phyloP scores from a whole-genome alignment of 1,284 basidiomycete genomes.

The Spongispora temasekensis region DNA sequence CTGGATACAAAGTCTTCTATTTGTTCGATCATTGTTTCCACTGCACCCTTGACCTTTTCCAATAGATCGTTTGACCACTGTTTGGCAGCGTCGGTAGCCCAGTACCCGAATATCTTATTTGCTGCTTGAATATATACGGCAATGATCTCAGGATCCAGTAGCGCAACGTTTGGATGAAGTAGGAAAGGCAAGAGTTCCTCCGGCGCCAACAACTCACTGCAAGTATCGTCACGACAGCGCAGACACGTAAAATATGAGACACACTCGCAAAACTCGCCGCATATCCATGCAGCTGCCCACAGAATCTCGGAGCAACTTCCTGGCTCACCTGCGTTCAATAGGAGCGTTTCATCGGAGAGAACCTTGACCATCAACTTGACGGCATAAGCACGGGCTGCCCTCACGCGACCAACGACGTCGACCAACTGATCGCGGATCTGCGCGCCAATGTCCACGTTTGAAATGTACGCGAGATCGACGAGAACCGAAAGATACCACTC shows the following conservation, averaged over 20 bases:
- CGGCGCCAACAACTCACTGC: slow-evolving; percentile 69
- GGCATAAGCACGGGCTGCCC: slow-evolving; percentile 74
- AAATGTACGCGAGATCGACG: slow-evolving; percentile 86
- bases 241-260: slow-evolving; percentile 26
- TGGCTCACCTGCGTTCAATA: slow-evolving; percentile 60
- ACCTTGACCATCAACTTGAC: slow-evolving; percentile 81
- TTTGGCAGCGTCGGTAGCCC: slow-evolving; percentile 74
- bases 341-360: slow-evolving; percentile 74
- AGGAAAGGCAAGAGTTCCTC: slow-evolving; percentile 72
- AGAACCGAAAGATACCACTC: slow-evolving; percentile 97
- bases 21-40: slow-evolving; percentile 59
- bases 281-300: slow-evolving; percentile 94
- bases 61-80: slow-evolving; percentile 75
- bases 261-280: slow-evolving; percentile 88
- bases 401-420: slow-evolving; percentile 85
- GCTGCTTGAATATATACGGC: slow-evolving; percentile 82
- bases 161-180: slow-evolving; percentile 55
- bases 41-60: slow-evolving; percentile 59
- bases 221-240: slow-evolving; percentile 3
- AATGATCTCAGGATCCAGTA: slow-evolving; percentile 62
- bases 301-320: slow-evolving; percentile 79
- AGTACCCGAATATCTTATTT: slow-evolving; percentile 85
- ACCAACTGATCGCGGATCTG: slow-evolving; percentile 83
- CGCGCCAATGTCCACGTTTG: slow-evolving; percentile 72
- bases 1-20: slow-evolving; percentile 57